phyloP scores from a whole-genome alignment of 257 asterid genomes.

The Echium plantagineum region DNA sequence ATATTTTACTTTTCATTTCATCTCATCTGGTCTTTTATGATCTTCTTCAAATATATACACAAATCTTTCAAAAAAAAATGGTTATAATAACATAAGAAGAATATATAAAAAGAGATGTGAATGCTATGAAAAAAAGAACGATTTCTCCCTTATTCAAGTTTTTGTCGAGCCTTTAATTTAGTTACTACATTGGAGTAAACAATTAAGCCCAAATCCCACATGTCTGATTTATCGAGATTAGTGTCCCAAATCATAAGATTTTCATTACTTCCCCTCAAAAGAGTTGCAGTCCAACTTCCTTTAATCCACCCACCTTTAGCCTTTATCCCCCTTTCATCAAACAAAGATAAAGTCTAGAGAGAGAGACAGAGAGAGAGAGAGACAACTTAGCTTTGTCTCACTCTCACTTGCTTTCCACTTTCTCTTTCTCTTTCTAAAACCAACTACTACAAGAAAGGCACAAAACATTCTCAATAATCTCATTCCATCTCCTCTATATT shows the following conservation, averaged over 20 bases:
- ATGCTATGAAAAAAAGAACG: neutral
- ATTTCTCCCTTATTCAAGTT: too few species aligned
- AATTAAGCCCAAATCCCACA: neutral
- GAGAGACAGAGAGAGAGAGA: slow-evolving; percentile 63
- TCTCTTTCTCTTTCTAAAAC: slow-evolving; percentile 61
- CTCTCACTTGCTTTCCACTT: slow-evolving; percentile 90
- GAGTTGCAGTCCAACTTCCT: slow-evolving; percentile 55
- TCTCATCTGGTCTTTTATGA: neutral
- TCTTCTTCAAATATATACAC: too few species aligned
- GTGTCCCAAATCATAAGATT: slow-evolving; percentile 4
- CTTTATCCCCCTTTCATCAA: slow-evolving; percentile 41
- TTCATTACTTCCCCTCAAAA: slow-evolving; percentile 26
- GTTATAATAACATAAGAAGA: too few species aligned
- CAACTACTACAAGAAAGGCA: slow-evolving; percentile 81
- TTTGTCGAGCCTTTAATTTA: neutral
- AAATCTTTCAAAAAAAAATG: too few species aligned
- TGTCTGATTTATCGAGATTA: neutral
- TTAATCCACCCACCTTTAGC: slow-evolving; percentile 39
- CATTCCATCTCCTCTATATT: slow-evolving; percentile 17
- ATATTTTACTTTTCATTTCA: too few species aligned
- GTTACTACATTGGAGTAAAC: slow-evolving; percentile 1
- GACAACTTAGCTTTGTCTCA: slow-evolving; percentile 90
- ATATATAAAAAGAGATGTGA: neutral
- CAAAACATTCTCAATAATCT: slow-evolving; percentile 27
- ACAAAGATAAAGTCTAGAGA: slow-evolving; percentile 22